phyloP scores from a whole-genome alignment of 768 basidiomycete species.

The Lenzites betulinus region DNA sequence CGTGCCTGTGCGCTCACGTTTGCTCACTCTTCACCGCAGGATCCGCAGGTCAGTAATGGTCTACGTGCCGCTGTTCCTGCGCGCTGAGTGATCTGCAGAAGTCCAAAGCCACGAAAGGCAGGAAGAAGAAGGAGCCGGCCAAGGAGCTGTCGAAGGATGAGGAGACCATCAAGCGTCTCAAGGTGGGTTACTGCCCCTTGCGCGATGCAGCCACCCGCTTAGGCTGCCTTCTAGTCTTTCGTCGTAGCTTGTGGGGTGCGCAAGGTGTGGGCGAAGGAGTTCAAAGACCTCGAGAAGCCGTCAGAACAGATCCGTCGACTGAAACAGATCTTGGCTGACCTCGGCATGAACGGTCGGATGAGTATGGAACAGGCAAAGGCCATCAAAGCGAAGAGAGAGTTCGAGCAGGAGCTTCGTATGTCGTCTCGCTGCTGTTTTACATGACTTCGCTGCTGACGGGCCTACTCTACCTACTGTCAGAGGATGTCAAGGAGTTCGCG shows the following conservation, averaged over 20 bases:
- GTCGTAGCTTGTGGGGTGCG: slow-evolving; percentile 77
- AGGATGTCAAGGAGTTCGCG: slow-evolving; percentile 76
- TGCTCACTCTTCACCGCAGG: not conserved
- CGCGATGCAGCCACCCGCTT: not conserved
- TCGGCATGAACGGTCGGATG: slow-evolving; percentile 80
- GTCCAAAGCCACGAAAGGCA: slow-evolving; percentile 31
- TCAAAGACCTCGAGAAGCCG: slow-evolving; percentile 57
- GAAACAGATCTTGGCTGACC: slow-evolving; percentile 61
- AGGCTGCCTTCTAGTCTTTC: slow-evolving; percentile 46
- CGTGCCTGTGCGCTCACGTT: not conserved
- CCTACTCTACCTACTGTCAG: too few species aligned
- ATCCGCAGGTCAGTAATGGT: not conserved
- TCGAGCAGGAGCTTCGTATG: slow-evolving; percentile 77
- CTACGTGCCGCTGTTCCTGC: too few species aligned
- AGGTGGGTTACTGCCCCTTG: slow-evolving; percentile 42
- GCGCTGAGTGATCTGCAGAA: not conserved
- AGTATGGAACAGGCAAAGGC: slow-evolving; percentile 80
- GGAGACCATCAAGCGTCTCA: slow-evolving; percentile 71
- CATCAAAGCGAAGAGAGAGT: slow-evolving; percentile 72
- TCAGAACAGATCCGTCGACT: slow-evolving; percentile 67
- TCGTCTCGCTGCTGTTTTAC: too few species aligned
- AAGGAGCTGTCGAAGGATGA: slow-evolving; percentile 57
- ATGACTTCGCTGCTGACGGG: too few species aligned
- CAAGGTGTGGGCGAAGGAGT: slow-evolving; percentile 76
- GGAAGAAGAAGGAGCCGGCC: slow-evolving; percentile 30